phyloP scores from a whole-genome alignment of 1,139 yeast species.

The Zygoascus meyerae region DNA sequence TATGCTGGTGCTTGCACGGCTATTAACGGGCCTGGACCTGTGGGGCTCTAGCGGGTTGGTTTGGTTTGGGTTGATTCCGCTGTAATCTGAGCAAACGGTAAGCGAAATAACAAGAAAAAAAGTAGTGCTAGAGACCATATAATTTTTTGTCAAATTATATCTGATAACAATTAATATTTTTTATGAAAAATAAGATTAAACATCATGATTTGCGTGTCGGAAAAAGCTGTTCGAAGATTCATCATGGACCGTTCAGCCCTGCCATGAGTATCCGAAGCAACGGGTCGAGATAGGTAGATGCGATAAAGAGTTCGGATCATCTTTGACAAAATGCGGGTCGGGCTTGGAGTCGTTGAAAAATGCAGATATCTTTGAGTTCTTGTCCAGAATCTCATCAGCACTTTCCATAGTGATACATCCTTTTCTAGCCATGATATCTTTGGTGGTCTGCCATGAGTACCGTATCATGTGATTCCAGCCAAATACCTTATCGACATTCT shows the following conservation, averaged over 20 bases:
- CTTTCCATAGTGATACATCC: conserved; percentile 49
- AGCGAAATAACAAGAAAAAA: too few species aligned
- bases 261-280: conserved; percentile 18
- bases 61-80: too few species aligned
- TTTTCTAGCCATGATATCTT: conserved; percentile 53
- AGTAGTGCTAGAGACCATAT: too few species aligned
- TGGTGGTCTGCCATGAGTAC: conserved; percentile 93
- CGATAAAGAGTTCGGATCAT: conserved; percentile 7
- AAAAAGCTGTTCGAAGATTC: too few species aligned
- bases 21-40: neutral
- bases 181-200: too few species aligned
- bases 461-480: conserved; percentile 84
- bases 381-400: conserved; percentile 27
- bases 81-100: too few species aligned
- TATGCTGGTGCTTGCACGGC: neutral
- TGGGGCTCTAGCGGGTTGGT: neutral
- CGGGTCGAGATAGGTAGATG: conserved; percentile 17
- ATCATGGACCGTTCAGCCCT: too few species aligned
- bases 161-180: too few species aligned
- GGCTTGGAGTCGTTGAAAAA: conserved; percentile 9
- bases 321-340: conserved; percentile 6
- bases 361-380: conserved; percentile 12
- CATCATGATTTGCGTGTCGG: too few species aligned
- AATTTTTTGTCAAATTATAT: too few species aligned
- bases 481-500: conserved; percentile 60